These are phyloP conservation scores for Lactarius indigo DNA, from an alignment of 768 basidiomycete genomes.

Conservation along the genomic window DNA sequence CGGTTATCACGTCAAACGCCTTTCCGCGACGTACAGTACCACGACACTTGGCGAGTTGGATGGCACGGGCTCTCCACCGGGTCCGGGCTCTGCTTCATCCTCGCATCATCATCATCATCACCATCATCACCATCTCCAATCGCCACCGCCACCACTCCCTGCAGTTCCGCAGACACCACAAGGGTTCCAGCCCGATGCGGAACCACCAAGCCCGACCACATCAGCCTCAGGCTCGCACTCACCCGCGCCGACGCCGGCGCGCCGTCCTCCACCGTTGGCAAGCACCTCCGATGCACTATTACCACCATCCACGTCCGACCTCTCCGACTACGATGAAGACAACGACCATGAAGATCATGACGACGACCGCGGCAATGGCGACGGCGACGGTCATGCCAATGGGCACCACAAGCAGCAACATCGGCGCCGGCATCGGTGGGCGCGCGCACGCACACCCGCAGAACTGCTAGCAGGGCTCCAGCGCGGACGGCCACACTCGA, in stretches of 20 bases:
- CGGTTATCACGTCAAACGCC: slow-evolving; percentile 12
- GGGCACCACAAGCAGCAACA: neutral
- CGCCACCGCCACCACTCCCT: slow-evolving; percentile 2
- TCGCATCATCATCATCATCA: neutral
- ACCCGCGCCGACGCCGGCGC: neutral
- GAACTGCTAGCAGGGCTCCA: neutral
- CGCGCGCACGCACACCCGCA: neutral
- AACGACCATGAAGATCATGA: neutral
- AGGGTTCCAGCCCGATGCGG: neutral
- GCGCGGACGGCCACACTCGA: slow-evolving; percentile 15
- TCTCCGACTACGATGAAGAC: neutral
- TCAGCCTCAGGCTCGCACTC: slow-evolving; percentile 9
- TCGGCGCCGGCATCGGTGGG: neutral
- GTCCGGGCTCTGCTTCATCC: neutral
- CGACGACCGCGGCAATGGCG: slow-evolving; percentile 2
- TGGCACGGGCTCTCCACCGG: neutral
- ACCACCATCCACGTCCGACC: neutral
- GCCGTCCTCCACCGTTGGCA: neutral
- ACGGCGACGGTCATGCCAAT: neutral
- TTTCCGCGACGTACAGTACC: slow-evolving; percentile 11
- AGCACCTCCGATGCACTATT: neutral
- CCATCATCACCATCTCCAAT: neutral
- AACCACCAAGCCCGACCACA: neutral
- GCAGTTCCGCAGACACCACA: slow-evolving; percentile 7
- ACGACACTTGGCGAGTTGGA: slow-evolving; percentile 10